Percentiles rank a stretch among this genome's conserved stretches.
Conservation (phyloP, 441 rosid species). For the Viola pubescens region DNA sequence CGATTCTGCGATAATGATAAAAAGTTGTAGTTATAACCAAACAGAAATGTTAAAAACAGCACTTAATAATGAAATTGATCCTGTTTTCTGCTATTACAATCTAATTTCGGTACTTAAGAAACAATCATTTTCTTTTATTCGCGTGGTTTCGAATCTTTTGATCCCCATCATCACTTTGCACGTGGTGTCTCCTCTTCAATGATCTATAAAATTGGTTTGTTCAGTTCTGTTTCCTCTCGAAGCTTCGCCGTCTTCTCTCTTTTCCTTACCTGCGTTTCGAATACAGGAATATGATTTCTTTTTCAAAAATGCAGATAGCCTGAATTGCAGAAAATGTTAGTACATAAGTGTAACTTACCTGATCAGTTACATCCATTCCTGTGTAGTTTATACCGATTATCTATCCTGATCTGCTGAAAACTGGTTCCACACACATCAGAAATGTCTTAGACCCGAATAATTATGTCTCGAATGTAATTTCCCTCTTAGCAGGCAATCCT, state of each 20-base stretch:
- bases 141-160: no score
- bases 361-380: constrained; percentile 98
- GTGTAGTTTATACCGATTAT: constrained; percentile 88
- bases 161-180: no score
- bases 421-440: constrained; percentile 88
- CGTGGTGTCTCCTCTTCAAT: no score
- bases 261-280: constrained; percentile 50
- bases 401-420: constrained; percentile 74
- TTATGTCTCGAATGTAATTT: constrained; percentile 81
- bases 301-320: constrained; percentile 3
- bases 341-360: constrained; percentile 33
- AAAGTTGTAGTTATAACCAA: no score
- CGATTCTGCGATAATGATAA: no score
- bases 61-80: no score
- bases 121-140: no score
- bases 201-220: constrained; percentile 46
- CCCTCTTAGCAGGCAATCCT: constrained; percentile 84
- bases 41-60: no score
- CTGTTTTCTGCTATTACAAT: no score
- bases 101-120: no score
- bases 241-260: constrained; percentile 81
- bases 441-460: constrained; percentile 84
- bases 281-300: constrained; percentile 5
- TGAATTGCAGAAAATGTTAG: constrained; percentile 1
- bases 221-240: constrained; percentile 89